Evolutionary conservation across 2,329 filamentous ascomycete species (phyloP).

Genomic region (Coniochaeta prunicola): DNA sequence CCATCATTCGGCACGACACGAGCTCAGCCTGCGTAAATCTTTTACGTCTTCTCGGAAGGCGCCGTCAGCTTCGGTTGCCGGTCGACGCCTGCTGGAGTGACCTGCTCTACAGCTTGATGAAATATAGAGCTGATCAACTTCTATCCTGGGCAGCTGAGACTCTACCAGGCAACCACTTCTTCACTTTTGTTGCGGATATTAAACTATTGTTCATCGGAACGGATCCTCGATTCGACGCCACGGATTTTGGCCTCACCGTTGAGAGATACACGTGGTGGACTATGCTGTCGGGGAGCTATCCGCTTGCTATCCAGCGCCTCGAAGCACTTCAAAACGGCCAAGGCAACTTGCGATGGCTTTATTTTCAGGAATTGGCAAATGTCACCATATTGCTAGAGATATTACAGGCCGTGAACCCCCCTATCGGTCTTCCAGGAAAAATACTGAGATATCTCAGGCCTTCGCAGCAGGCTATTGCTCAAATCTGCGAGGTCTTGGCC

Average conservation of each 20-base stretch:
- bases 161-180: slow-evolving; percentile 8
- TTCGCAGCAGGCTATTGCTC: slow-evolving; percentile 3
- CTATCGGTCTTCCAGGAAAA: slow-evolving; percentile 4
- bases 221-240: neutral
- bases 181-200: slow-evolving; percentile 12
- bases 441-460: slow-evolving; percentile 11
- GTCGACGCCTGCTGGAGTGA: slow-evolving; percentile 12
- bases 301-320: slow-evolving; percentile 2
- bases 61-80: slow-evolving; percentile 5
- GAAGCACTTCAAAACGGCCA: slow-evolving; percentile 4
- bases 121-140: slow-evolving; percentile 6
- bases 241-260: slow-evolving; percentile 8
- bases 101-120: slow-evolving; percentile 9
- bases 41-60: slow-evolving; percentile 12
- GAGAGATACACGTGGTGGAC: slow-evolving; percentile 8
- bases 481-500: slow-evolving; percentile 8
- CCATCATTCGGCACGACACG: slow-evolving; percentile 8
- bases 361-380: slow-evolving; percentile 6
- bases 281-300: slow-evolving; percentile 2
- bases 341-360: slow-evolving; percentile 7
- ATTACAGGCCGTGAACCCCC: slow-evolving; percentile 3
- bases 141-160: slow-evolving; percentile 12
- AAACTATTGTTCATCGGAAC: slow-evolving; percentile 5
- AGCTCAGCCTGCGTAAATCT: slow-evolving; percentile 10
- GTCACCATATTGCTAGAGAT: slow-evolving; percentile 8